Evolutionary conservation across 2,329 filamentous ascomycete genomes (phyloP).

Genomic region (Tolypocladium nubicola): DNA sequence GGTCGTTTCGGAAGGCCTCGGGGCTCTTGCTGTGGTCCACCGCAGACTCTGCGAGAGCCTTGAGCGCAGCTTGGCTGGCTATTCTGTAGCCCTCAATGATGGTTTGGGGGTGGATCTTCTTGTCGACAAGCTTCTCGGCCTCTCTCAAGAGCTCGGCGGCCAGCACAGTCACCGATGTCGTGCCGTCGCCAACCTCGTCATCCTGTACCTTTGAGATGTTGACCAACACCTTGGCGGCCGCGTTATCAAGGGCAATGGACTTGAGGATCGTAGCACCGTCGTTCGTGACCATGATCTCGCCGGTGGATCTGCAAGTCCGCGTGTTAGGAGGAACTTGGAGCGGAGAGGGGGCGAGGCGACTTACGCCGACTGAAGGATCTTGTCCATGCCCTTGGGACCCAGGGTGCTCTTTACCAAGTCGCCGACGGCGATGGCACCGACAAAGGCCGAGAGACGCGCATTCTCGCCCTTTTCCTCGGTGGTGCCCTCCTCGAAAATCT

Average conservation of each 20-base stretch:
- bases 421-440: slow-evolving; percentile 94
- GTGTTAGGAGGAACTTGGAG: slow-evolving; percentile 2
- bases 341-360: slow-evolving; percentile 23
- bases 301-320: slow-evolving; percentile 58
- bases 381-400: slow-evolving; percentile 98
- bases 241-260: slow-evolving; percentile 96
- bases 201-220: slow-evolving; percentile 99
- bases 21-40: slow-evolving; percentile 82
- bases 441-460: slow-evolving; percentile 95
- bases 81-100: slow-evolving; percentile 99
- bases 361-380: slow-evolving; percentile 90
- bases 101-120: slow-evolving; percentile 98
- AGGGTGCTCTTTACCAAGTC: slow-evolving; percentile 96
- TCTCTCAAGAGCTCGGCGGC: slow-evolving; percentile 92
- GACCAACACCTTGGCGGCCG: slow-evolving; percentile 93
- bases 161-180: slow-evolving; percentile 92
- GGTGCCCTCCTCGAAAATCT: slow-evolving; percentile 96
- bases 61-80: slow-evolving; percentile 80
- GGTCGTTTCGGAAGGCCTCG: slow-evolving; percentile 78
- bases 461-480: slow-evolving; percentile 98
- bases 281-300: slow-evolving; percentile 97
- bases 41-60: slow-evolving; percentile 72
- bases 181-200: slow-evolving; percentile 96
- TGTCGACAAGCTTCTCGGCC: slow-evolving; percentile 92
- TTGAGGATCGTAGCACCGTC: slow-evolving; percentile 98